These are phyloP conservation scores for Raddia guianensis DNA, from an alignment of 176 grass and related monocot genomes.

Conservation along the genomic window DNA sequence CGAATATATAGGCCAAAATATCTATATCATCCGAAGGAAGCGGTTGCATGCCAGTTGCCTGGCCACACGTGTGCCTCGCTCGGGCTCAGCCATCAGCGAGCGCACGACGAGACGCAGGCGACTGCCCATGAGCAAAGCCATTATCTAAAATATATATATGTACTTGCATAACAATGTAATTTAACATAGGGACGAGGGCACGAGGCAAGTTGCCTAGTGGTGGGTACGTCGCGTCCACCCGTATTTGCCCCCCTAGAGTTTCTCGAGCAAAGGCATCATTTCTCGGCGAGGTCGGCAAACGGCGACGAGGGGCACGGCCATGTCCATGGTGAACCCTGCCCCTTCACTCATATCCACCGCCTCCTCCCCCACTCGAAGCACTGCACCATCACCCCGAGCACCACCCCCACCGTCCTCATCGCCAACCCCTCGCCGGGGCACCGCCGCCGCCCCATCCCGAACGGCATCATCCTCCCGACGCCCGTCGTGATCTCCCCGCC, in stretches of 20 bases:
- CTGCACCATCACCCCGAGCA: conserved; percentile 47
- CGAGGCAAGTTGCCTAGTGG: too few species aligned
- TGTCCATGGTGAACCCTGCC: conserved; percentile 68
- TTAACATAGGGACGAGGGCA: too few species aligned
- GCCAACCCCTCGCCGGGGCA: conserved; percentile 55
- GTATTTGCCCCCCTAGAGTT: background rate
- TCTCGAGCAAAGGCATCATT: conserved; percentile 19
- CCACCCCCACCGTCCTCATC: conserved; percentile 21
- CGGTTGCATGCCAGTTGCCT: too few species aligned
- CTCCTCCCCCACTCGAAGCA: conserved; percentile 57
- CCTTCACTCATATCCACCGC: conserved; percentile 59
- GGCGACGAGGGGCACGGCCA: conserved; percentile 42
- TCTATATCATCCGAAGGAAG: too few species aligned
- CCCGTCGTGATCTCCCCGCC: background rate
- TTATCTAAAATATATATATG: too few species aligned
- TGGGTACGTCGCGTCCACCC: too few species aligned
- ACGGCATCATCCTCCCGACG: conserved; percentile 47
- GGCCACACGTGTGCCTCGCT: too few species aligned
- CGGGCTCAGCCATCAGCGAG: too few species aligned
- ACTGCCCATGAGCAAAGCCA: too few species aligned
- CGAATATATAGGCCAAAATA: too few species aligned
- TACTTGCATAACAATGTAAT: too few species aligned
- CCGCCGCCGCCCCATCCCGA: conserved; percentile 51
- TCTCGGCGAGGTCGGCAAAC: conserved; percentile 31
- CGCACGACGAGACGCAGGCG: too few species aligned